Conservation (phyloP, 2,329 filamentous ascomycete genomes). For the Trichophyton benhamiae region DNA sequence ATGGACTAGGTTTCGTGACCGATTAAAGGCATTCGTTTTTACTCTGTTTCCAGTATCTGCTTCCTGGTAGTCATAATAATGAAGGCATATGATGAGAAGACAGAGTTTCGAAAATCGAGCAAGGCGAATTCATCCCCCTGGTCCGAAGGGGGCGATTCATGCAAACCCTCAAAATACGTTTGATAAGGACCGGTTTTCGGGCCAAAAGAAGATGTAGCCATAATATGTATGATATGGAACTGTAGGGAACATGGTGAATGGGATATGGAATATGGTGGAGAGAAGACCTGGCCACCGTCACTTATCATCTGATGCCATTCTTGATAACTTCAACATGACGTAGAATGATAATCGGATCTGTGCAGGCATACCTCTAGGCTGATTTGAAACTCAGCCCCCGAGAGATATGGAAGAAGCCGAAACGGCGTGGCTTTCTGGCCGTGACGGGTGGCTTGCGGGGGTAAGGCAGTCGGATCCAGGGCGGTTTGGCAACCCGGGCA, state of each 20-base stretch:
- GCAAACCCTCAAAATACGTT: not conserved
- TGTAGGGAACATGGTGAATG: not conserved
- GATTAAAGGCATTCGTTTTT: not conserved
- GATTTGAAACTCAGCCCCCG: not conserved
- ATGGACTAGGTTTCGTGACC: not conserved
- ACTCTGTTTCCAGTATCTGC: not conserved
- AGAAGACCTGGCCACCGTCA: not conserved
- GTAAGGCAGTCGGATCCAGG: not conserved
- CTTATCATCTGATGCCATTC: not conserved
- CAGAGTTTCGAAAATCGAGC: not conserved
- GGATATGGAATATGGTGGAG: not conserved
- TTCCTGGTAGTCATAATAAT: too few relatives aligned
- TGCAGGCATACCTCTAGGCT: not conserved
- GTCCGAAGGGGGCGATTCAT: not conserved
- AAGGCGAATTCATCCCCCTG: not conserved
- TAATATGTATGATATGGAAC: not conserved
- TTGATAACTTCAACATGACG: not conserved
- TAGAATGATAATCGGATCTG: not conserved
- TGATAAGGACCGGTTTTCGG: not conserved
- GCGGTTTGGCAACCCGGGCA: not conserved
- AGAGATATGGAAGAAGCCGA: not conserved
- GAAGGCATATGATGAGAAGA: not conserved
- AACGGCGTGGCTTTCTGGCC: not conserved
- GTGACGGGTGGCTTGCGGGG: not conserved
- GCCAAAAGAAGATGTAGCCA: not conserved